These are phyloP conservation scores for Pythium guiyangense DNA, from an alignment of 352 stramenopile species.

Conservation along the genomic window DNA sequence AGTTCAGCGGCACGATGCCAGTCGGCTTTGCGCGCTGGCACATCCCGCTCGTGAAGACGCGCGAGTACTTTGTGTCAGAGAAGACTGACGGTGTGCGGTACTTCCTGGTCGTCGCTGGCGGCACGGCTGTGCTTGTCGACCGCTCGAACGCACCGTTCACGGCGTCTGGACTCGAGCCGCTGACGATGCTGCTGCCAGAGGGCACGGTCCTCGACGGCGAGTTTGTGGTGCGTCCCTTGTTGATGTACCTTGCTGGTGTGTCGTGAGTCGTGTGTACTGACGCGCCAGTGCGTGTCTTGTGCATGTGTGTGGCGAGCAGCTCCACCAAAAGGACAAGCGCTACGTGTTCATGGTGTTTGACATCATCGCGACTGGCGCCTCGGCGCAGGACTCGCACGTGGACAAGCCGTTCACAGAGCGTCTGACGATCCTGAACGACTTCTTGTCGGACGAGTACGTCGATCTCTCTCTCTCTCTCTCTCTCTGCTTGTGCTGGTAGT, in stretches of 20 bases:
- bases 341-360: slow-evolving; percentile 91
- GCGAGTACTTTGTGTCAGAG: slow-evolving; percentile 88
- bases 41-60: slow-evolving; percentile 78
- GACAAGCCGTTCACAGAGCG: slow-evolving; percentile 80
- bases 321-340: slow-evolving; percentile 76
- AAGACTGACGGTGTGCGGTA: slow-evolving; percentile 92
- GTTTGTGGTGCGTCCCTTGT: slow-evolving; percentile 55
- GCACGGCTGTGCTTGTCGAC: slow-evolving; percentile 66
- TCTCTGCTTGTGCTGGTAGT: too few relatives aligned
- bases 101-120: slow-evolving; percentile 81
- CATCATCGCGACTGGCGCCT: slow-evolving; percentile 79
- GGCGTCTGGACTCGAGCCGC: slow-evolving; percentile 68
- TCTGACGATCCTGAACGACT: slow-evolving; percentile 76
- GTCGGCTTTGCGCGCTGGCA: slow-evolving; percentile 90
- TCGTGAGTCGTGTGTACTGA: too few relatives aligned
- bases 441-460: slow-evolving; percentile 79
- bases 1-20: slow-evolving; percentile 89
- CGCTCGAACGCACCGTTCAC: slow-evolving; percentile 79
- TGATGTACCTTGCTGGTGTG: too few relatives aligned
- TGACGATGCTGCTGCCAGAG: slow-evolving; percentile 76
- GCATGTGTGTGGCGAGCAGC: slow-evolving; percentile 28
- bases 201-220: slow-evolving; percentile 89
- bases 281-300: slow-evolving; percentile 2
- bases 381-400: slow-evolving; percentile 66
- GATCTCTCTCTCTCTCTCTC: too few relatives aligned